Evolutionary conservation across 2,329 filamentous ascomycete genomes (phyloP).

Genomic region (Claviceps arundinis): DNA sequence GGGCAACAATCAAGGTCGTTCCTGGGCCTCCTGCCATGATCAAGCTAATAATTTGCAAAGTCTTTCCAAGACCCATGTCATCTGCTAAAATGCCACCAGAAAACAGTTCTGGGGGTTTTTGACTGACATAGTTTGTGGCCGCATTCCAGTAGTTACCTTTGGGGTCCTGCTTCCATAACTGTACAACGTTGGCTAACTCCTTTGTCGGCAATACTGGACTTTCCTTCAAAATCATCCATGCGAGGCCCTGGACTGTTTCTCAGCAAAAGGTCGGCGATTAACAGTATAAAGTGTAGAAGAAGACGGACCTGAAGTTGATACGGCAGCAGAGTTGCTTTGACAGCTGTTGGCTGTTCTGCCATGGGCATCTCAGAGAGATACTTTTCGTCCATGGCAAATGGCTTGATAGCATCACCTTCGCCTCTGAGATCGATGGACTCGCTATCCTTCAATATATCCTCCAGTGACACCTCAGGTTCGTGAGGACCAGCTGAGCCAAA

Average conservation of each 20-base stretch:
- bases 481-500: conserved; percentile 14
- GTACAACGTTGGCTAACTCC: conserved; percentile 47
- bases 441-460: conserved; percentile 52
- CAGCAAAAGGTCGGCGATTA: conserved; percentile 6
- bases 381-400: conserved; percentile 58
- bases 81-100: conserved; percentile 75
- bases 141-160: conserved; percentile 47
- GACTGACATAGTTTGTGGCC: conserved; percentile 44
- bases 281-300: not conserved
- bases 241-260: conserved; percentile 45
- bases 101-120: conserved; percentile 46
- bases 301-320: conserved; percentile 54
- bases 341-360: conserved; percentile 50
- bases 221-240: conserved; percentile 72
- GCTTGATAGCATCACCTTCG: conserved; percentile 51
- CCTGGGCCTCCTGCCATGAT: conserved; percentile 47
- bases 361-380: conserved; percentile 58
- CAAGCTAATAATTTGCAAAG: conserved; percentile 70
- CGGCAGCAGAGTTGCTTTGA: conserved; percentile 58
- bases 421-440: conserved; percentile 54
- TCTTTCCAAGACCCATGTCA: conserved; percentile 89
- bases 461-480: conserved; percentile 35
- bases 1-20: conserved; percentile 66
- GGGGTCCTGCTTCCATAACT: conserved; percentile 58
- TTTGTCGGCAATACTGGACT: conserved; percentile 48